Evolutionary conservation across 208 protist species (phyloP), one percentile per base, ranked within the genome.

Genomic region (Borovskyia barvae): DNA sequence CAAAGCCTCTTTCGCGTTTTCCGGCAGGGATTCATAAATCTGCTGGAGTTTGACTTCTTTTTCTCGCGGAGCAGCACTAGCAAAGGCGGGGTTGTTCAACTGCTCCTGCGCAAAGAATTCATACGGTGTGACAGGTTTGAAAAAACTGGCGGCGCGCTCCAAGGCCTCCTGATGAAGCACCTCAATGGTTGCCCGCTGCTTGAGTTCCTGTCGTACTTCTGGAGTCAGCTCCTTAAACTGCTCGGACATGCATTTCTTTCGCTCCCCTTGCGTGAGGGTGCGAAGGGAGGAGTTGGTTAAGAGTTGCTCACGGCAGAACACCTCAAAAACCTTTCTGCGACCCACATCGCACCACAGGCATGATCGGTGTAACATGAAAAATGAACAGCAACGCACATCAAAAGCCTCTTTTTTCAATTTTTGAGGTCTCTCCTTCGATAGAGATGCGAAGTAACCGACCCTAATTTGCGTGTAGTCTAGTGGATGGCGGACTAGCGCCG

Each of bases 21-120:
- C 73, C 0, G 85, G 85, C 3, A 92, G 67, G 9, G 68, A 77
- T 24, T 88, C 66, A 60, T 77, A 92, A 36, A 92, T 85, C n/a
- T 72, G 59, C 30, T 87, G 72, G 8, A 92, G 43, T 28, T 72
- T 69, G 22, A 60, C 47, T 64, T 89, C 79, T 8, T 66, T 73
- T 14, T 86, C 75, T n/a, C 71, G 49, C 8, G 75, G 76, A 29
- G 58, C 81, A 26, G 80, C 39, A 14, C 67, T 50, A 2, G 61
- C 26, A 32, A 92, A 58, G 20, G 85, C 74, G 2, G 81, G 85
- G 68, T 87, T 92, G 8, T 51, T 47, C 11, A 45, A 15, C 48
- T 92, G 85, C 37, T 92, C 75, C 42, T 57, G 66, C 19, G 68
- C 70, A 35, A 92, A 92, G 15, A 82, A 57, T 48, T 89, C 79